Conservation (phyloP, 1,284 basidiomycete species). For the Inonotus hispidus region DNA sequence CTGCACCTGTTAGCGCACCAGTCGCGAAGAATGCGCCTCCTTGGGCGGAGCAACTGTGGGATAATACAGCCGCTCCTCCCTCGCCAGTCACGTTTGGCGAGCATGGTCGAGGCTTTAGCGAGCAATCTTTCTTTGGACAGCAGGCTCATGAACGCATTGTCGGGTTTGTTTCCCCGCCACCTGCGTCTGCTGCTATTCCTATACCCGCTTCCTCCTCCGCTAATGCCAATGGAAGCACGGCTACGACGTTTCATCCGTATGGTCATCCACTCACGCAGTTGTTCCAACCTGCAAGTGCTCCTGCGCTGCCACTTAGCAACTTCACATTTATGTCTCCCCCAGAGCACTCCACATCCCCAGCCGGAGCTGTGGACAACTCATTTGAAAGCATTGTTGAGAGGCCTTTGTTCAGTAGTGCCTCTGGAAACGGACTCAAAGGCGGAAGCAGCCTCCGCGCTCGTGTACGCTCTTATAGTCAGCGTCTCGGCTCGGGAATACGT, state of each 20-base stretch:
- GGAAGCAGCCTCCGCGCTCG: not conserved
- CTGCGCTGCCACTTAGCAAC: conserved; percentile 5
- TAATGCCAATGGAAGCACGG: not conserved
- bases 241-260: not conserved
- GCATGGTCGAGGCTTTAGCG: conserved; percentile 5
- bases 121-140: not conserved
- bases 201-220: not conserved
- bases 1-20: not conserved
- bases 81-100: conserved; percentile 29
- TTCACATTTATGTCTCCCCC: not conserved
- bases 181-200: conserved; percentile 1
- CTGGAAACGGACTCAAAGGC: not conserved
- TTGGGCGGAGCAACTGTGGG: conserved; percentile 48
- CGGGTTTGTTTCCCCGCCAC: not conserved
- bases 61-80: conserved; percentile 26
- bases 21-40: not conserved
- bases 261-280: conserved; percentile 27
- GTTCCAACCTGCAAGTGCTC: conserved; percentile 23
- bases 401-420: not conserved
- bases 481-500: conserved; percentile 5
- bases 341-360: not conserved
- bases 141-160: not conserved
- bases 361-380: not conserved
- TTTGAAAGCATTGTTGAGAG: not conserved
- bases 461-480: conserved; percentile 14